Evolutionary conservation across 306 rosid species (phyloP), one percentile per base, ranked within the genome.

Genomic region (Castanopsis chinensis): DNA sequence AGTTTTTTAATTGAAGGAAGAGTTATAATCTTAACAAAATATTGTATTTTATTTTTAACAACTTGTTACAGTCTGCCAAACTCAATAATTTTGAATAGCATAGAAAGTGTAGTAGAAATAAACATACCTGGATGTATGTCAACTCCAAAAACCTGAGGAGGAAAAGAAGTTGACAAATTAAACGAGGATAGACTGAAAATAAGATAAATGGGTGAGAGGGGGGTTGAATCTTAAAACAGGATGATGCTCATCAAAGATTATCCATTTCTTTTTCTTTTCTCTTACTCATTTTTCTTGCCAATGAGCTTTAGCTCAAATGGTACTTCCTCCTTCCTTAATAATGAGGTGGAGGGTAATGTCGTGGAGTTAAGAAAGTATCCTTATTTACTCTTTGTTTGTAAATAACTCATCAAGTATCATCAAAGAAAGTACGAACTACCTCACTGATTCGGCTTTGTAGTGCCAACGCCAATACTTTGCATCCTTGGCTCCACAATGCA

Each of bases 101-200:
- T 12, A 49, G 17, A 21, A 60, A 11, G 18, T 54, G 80, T 60
- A 43, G 45, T 41, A 75, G 71, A 76, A 64, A 18, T 30, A 73
- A 86, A 76, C 82, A 33, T 87, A 92, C 99, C 99, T 13, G 99
- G 97, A 85, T 94, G 97, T 86, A 92, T 92, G 85, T 94, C 99
- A 70, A 92, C 87, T 75, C 94, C 90, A 56, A 95, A 95, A 84
- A 95, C 99, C 99, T 94, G 92, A 2, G 63, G 76, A 27, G 76
- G 54, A 83, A 84, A 73, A 74, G 84, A 77, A 37, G 57, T 52
- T 51, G 11, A 17, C 74, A 53, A 30, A 83, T 79, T 60, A 77
- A 72, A 43, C 37, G 59, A 30, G 56, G 61, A 71, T 73, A 67
- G 68, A 78, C 41, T 75, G 37, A 28, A 74, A 77, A 63, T 21